Percentiles rank a stretch among this genome's conserved stretches.
phyloP scores from a whole-genome alignment of 2,329 filamentous ascomycete genomes.

The Dactylonectria estremocensis region DNA sequence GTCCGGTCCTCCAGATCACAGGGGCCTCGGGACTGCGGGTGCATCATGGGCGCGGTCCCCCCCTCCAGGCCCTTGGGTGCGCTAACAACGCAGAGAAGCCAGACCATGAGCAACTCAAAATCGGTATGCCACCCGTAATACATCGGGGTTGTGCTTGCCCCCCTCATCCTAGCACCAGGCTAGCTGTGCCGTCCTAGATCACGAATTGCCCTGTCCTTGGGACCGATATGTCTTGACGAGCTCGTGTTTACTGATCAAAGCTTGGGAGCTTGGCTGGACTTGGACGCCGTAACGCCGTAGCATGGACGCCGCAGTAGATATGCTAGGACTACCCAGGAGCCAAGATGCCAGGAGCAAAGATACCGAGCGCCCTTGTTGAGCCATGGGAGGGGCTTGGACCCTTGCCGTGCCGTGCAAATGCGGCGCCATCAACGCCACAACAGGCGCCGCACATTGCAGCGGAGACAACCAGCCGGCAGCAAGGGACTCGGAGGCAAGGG shows the following conservation, averaged over 20 bases:
- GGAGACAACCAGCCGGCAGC: constrained; percentile 7
- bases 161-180: not conserved
- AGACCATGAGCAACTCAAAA: constrained; percentile 20
- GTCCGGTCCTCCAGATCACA: constrained; percentile 7
- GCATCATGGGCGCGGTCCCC: constrained; percentile 4
- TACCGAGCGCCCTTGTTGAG: not conserved
- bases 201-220: constrained; percentile 11
- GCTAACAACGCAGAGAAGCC: constrained; percentile 14
- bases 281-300: constrained; percentile 11
- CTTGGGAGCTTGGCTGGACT: not conserved
- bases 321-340: too few relatives aligned
- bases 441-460: not conserved
- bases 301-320: constrained; percentile 5
- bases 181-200: not conserved
- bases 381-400: constrained; percentile 1
- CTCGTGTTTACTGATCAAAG: not conserved
- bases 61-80: not conserved
- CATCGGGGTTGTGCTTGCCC: not conserved
- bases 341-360: not conserved
- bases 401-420: constrained; percentile 4
- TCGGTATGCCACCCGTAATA: constrained; percentile 14
- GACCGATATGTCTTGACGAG: constrained; percentile 4
- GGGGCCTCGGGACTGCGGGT: constrained; percentile 11
- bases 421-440: constrained; percentile 17
- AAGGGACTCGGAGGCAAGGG: not conserved